Conservation (phyloP, 106 monocot species). For the Agapanthus africanus region DNA sequence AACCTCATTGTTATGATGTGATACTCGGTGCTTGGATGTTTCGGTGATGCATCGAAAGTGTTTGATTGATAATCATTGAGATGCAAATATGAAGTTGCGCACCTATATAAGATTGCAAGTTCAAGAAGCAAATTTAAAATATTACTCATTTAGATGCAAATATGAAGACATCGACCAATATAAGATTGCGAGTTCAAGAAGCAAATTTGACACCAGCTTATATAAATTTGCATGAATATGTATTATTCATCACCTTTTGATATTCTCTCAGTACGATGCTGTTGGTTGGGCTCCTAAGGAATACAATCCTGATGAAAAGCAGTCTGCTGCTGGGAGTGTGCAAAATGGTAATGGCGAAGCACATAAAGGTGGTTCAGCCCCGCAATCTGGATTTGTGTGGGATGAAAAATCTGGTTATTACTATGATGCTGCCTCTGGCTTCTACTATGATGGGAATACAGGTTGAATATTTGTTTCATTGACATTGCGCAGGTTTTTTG, state of each 20-base stretch:
- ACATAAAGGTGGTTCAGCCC: constrained; percentile 36
- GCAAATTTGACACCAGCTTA: not conserved
- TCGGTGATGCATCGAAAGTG: too few relatives aligned
- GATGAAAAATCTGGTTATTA: constrained; percentile 99
- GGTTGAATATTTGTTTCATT: constrained; percentile 26
- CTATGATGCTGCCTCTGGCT: constrained; percentile 98
- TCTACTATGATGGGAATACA: constrained; percentile 98
- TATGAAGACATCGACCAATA: too few relatives aligned
- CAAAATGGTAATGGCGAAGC: constrained; percentile 32
- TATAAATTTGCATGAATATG: not conserved
- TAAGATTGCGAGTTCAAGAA: too few relatives aligned
- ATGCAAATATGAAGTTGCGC: too few relatives aligned
- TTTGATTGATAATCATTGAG: too few relatives aligned
- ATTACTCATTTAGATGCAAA: too few relatives aligned
- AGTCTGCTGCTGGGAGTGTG: constrained; percentile 21
- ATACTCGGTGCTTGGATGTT: too few relatives aligned
- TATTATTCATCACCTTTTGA: not conserved
- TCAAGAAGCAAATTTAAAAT: not conserved
- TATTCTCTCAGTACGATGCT: constrained; percentile 77
- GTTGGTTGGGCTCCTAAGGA: constrained; percentile 97
- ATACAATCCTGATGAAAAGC: constrained; percentile 84
- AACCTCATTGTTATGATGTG: not conserved
- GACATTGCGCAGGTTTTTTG: not conserved
- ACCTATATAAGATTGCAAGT: not conserved
- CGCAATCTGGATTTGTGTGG: constrained; percentile 98